Evolutionary conservation across 108 stramenopile genomes (phyloP), one percentile per base, ranked within the genome.

Genomic region (Skeletonema menzelii): DNA sequence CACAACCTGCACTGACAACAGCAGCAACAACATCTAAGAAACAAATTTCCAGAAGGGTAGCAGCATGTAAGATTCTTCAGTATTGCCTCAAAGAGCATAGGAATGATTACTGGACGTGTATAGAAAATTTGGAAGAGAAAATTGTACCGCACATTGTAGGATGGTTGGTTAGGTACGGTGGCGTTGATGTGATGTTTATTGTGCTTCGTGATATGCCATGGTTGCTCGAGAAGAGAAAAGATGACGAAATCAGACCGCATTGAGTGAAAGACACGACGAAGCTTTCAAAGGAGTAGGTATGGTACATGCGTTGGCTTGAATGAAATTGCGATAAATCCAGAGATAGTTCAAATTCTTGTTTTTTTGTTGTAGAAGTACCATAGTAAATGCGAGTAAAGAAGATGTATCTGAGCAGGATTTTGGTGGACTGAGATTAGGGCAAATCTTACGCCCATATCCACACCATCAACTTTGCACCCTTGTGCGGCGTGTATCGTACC

Each of bases 161-260:
- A 7, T 77, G 76, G 76, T 24, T 77, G 53, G 69, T 46, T 6
- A 40, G 55, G 15, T 46, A 77, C 31, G 75, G 75, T 8, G 53
- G 62, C 17, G 61, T 69, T 13, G 67, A 62, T 5, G 37, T 69
- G 37, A 57, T 76, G 15, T 76, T 69, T 56, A 61, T 53, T 35
- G 75, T 76, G 3, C 19, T 76, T n/a, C 68, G 55, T 34, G 65
- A 75, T 24, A 49, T 61, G 59, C 74, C 74, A 12, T 75, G 74
- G 65, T 60, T 75, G 32, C 26, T 75, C 24, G 74, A 47, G 44
- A 17, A 34, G 59, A 70, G 32, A 5, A 22, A 14, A 3, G 69
- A 59, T 10, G 40, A 59, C 0, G 37, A 11, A 42, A 37, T 0
- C 35, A 8, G 8, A 37, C 4, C 35, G 1, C 35, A 11, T 11